phyloP scores from a whole-genome alignment of 2,329 filamentous ascomycete genomes.

The Clonostachys solani region DNA sequence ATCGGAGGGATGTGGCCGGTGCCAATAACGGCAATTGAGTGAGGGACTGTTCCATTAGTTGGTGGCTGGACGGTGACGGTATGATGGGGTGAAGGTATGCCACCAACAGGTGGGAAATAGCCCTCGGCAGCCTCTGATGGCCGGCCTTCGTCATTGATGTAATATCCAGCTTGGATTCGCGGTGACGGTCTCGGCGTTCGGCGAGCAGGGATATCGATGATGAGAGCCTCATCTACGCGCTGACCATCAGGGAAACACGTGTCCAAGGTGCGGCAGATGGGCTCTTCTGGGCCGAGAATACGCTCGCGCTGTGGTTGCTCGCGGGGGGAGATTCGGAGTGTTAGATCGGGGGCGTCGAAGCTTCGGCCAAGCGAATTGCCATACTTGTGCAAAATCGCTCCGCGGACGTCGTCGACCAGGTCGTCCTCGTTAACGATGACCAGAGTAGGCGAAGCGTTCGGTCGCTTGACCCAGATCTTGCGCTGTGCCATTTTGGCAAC shows the following conservation, averaged over 20 bases:
- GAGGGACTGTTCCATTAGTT: conserved; percentile 29
- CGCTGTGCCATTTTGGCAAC: conserved; percentile 56
- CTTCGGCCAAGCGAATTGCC: conserved; percentile 83
- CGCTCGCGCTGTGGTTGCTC: conserved; percentile 60
- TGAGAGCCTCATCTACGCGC: conserved; percentile 78
- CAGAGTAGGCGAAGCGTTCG: conserved; percentile 79
- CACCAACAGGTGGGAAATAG: conserved; percentile 72
- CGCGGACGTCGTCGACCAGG: conserved; percentile 89
- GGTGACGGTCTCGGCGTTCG: conserved; percentile 81
- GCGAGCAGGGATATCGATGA: conserved; percentile 70
- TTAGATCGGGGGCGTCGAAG: conserved; percentile 89
- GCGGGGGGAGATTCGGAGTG: conserved; percentile 71
- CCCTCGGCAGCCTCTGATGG: conserved; percentile 69
- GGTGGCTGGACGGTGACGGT: conserved; percentile 30
- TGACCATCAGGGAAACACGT: conserved; percentile 84
- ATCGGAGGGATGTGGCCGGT: conserved; percentile 77
- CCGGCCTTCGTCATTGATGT: conserved; percentile 53
- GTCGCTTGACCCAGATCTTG: conserved; percentile 94
- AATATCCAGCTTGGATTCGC: conserved; percentile 51
- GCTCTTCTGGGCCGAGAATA: conserved; percentile 78
- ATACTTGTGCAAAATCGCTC: conserved; percentile 90
- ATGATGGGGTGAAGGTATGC: conserved; percentile 32
- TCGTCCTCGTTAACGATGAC: conserved; percentile 84
- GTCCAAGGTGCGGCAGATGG: conserved; percentile 73
- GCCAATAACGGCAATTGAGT: conserved; percentile 75